Evolutionary conservation across 441 rosid genomes (phyloP).

Genomic region (Arabidopsis hybrid): DNA sequence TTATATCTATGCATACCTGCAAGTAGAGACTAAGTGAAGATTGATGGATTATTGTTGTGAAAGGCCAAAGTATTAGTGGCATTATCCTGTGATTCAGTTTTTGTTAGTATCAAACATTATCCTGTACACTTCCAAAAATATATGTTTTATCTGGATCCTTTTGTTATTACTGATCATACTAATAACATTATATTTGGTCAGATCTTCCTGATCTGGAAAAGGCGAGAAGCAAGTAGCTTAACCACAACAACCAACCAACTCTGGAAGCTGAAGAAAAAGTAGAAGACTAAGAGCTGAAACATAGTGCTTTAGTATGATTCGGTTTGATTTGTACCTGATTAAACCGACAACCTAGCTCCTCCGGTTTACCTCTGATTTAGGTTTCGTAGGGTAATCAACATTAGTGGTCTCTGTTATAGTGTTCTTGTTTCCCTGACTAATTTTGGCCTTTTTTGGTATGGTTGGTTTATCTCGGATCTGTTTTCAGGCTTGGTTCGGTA

Average conservation of each 20-base stretch:
- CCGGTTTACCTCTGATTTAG: conserved; percentile 8
- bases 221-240: conserved; percentile 50
- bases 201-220: conserved; percentile 98
- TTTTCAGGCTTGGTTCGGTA: conserved; percentile 1
- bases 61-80: conserved; percentile 3
- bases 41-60: not conserved
- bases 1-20: not conserved
- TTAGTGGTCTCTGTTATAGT: not conserved
- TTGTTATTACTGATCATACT: conserved; percentile 11
- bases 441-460: not conserved
- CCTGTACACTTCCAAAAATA: not conserved
- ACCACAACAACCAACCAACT: conserved; percentile 34
- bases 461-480: not conserved
- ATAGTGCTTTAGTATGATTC: conserved; percentile 19
- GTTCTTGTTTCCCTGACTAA: not conserved
- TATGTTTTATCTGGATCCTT: not conserved
- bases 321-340: conserved; percentile 14
- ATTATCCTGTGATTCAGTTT: not conserved
- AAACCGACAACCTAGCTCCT: conserved; percentile 6
- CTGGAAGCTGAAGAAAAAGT: conserved; percentile 28
- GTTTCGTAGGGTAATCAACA: conserved; percentile 2
- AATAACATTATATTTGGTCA: conserved; percentile 43
- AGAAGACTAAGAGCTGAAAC: conserved; percentile 21
- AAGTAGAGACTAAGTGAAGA: conserved; percentile 1
- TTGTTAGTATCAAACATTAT: not conserved